Evolutionary conservation across 768 basidiomycete genomes (phyloP).

Genomic region (Gloeopeniophorella convolvens): DNA sequence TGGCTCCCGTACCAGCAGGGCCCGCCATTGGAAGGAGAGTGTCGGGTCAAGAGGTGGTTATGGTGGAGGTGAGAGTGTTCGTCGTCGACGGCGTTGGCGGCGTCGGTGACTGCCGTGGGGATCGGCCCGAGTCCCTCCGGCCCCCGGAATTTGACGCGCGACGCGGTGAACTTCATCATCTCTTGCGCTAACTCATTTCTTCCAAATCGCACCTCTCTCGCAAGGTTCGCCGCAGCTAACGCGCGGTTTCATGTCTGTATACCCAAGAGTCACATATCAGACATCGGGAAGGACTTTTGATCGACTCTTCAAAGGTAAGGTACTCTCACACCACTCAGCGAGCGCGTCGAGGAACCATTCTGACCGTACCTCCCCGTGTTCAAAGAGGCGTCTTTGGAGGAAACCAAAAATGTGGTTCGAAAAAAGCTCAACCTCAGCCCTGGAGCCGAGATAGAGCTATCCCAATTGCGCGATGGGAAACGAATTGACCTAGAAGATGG

Average conservation of each 20-base stretch:
- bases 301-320: conserved; percentile 43
- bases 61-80: not conserved
- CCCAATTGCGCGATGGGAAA: conserved; percentile 48
- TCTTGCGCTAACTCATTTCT: no score
- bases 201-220: no score
- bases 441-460: conserved; percentile 32
- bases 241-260: not conserved
- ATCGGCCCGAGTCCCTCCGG: not conserved
- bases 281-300: conserved; percentile 37
- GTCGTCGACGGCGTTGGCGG: not conserved
- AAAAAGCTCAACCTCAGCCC: conserved; percentile 51
- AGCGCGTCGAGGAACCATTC: no score
- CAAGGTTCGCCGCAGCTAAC: not conserved
- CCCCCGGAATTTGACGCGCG: no score
- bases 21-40: conserved; percentile 10
- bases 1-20: conserved; percentile 10
- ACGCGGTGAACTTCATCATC: no score
- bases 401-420: conserved; percentile 50
- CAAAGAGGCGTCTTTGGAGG: conserved; percentile 55
- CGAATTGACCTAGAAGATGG: conserved; percentile 73
- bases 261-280: conserved; percentile 16
- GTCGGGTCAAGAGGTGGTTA: not conserved
- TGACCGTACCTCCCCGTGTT: conserved; percentile 4
- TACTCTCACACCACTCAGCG: no score
- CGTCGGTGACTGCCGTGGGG: conserved; percentile 9